Base-by-base conservation (phyloP, 805 yeast species). In the Hanseniaspora osmophila region DNA sequence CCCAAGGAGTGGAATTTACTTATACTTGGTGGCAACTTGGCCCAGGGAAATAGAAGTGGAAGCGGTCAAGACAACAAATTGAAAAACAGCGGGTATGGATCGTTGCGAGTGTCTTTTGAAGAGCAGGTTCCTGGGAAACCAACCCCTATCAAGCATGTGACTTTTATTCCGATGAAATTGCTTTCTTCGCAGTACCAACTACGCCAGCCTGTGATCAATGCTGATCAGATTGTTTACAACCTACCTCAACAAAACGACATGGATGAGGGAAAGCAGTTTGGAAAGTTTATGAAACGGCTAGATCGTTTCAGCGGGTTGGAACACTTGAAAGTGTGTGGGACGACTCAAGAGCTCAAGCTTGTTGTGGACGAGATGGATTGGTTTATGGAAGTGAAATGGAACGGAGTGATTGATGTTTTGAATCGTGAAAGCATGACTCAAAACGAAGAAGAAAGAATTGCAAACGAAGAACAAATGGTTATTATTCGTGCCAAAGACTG, bases 91-190 rank as follows among this genome's bases (percentile, higher is more conserved):
- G 38, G 38, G 3, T 35, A 35, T 10, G 38, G 38, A 16, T 6
- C 38, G n/a, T 18, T 35, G n/a, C 3, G 38, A 15, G 38, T 35
- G 3, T 35, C 38, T 10, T 79, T 77, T 54, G 68, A 74, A 16
- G 78, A 75, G 49, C 62, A 59, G 53, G 64, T 59, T 33, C 57
- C 59, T 43, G 58, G 60, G 44, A 52, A 70, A 10, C 69, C 71
- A 19, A 35, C 38, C 5, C 63, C 74, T 2, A 69, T 84, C 15
- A 71, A 73, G 49, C 86, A 81, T 54, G 71, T 83, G 7, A 77
- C 79, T 53, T 75, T 77, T 43, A 73, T 88, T 16, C 90, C 94
- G 0, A 84, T 84, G 1, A 66, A 78, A 51, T 65, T 84, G 38
- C 54, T 83, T 46, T 72, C 77, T 49, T 72, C 69, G 13, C 76